A percentile compares a stretch with the other conserved stretches of the same genome.
These are phyloP conservation scores for Magnusiomyces ingens DNA, from an alignment of 1,139 yeast species.

Conservation along the genomic window DNA sequence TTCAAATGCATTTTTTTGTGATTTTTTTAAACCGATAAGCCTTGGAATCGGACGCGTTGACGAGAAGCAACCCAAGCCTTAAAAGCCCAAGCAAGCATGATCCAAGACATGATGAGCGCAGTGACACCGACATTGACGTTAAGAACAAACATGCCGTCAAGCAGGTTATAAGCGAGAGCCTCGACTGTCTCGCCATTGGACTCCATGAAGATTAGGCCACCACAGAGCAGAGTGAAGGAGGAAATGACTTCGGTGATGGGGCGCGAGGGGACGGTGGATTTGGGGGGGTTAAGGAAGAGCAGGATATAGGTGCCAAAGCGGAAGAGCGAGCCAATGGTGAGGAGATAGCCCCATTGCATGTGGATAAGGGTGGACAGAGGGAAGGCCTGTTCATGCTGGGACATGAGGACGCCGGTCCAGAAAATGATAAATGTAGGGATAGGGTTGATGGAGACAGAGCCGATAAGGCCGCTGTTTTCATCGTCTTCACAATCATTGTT, in stretches of 20 bases:
- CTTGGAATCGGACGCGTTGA: slow-evolving; percentile 1
- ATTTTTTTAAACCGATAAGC: background rate
- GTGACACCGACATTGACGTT: slow-evolving; percentile 76
- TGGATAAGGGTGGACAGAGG: slow-evolving; percentile 71
- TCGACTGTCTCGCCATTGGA: slow-evolving; percentile 78
- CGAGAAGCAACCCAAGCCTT: slow-evolving; percentile 28
- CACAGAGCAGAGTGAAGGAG: slow-evolving; percentile 72
- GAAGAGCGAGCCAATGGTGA: slow-evolving; percentile 71
- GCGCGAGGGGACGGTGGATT: slow-evolving; percentile 44
- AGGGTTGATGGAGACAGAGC: slow-evolving; percentile 49
- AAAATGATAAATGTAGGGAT: slow-evolving; percentile 88
- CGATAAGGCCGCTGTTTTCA: slow-evolving; percentile 20
- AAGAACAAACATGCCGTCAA: slow-evolving; percentile 83
- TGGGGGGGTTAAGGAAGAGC: slow-evolving; percentile 47
- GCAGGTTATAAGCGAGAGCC: slow-evolving; percentile 79
- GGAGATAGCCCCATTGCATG: slow-evolving; percentile 83
- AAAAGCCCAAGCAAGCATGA: slow-evolving; percentile 62
- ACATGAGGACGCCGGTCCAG: slow-evolving; percentile 97
- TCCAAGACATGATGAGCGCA: slow-evolving; percentile 86
- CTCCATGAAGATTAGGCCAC: slow-evolving; percentile 90
- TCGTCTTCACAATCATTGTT: slow-evolving; percentile 16
- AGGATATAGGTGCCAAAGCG: slow-evolving; percentile 63
- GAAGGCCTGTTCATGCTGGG: slow-evolving; percentile 85
- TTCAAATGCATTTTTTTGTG: background rate
- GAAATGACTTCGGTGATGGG: slow-evolving; percentile 83